These are phyloP conservation scores for Pichia sp. DNA, from an alignment of 1,139 yeast genomes.

Conservation along the genomic window DNA sequence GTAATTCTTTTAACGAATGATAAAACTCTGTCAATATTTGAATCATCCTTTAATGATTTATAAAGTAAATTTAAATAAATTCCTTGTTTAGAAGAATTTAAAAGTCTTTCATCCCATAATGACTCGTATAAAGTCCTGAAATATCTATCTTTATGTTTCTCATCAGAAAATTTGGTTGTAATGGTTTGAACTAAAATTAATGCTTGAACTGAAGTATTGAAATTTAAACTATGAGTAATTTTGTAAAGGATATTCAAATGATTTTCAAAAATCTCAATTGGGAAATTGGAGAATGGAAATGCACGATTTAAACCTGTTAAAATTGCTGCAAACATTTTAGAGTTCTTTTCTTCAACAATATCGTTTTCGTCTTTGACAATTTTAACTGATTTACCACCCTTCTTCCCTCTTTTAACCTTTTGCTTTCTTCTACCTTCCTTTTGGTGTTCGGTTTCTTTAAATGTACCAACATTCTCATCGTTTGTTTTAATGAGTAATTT, in stretches of 20 bases:
- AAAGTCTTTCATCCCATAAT: conserved; percentile 75
- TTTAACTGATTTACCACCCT: conserved; percentile 79
- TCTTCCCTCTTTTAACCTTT: conserved; percentile 50
- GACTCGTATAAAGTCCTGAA: conserved; percentile 88
- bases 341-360: conserved; percentile 72
- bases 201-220: conserved; percentile 92
- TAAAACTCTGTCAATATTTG: conserved; percentile 56
- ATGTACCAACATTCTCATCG: conserved; percentile 38
- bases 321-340: conserved; percentile 82
- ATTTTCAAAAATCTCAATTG: conserved; percentile 61
- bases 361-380: conserved; percentile 63
- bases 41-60: conserved; percentile 75
- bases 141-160: conserved; percentile 55
- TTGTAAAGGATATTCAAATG: conserved; percentile 82
- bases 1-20: conserved; percentile 90
- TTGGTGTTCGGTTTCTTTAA: conserved; percentile 32
- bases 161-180: conserved; percentile 36
- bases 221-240: conserved; percentile 90
- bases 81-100: conserved; percentile 63
- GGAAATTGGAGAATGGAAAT: conserved; percentile 81
- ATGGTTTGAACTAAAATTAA: conserved; percentile 79
- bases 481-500: conserved; percentile 70
- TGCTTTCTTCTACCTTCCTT: conserved; percentile 43
- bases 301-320: conserved; percentile 95
- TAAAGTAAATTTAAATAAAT: conserved; percentile 79